A percentile compares a stretch with the other conserved stretches of the same genome.
phyloP scores from a whole-genome alignment of 768 basidiomycete genomes.

The Naganishia randhawae region DNA sequence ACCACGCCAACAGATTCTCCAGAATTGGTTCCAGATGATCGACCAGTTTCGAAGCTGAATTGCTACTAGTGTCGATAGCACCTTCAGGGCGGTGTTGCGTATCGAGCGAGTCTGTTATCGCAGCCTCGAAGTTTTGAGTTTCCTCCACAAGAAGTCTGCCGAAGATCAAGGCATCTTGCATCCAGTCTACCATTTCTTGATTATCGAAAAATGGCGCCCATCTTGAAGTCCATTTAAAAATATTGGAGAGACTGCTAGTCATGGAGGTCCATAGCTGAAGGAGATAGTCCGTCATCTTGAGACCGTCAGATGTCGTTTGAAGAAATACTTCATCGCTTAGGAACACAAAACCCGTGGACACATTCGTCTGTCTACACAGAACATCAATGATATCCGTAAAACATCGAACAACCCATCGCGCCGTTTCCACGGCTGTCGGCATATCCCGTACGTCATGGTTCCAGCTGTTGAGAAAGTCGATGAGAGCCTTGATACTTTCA shows the following conservation, averaged over 20 bases:
- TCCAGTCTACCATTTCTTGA: constrained; percentile 88
- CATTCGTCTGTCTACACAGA: constrained; percentile 57
- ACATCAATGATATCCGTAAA: constrained; percentile 88
- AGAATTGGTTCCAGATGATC: constrained; percentile 72
- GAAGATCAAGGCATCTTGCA: constrained; percentile 95
- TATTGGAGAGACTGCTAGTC: constrained; percentile 71
- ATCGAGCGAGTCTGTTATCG: constrained; percentile 54
- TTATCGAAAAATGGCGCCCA: constrained; percentile 81
- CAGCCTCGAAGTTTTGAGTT: constrained; percentile 72
- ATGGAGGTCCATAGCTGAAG: constrained; percentile 76
- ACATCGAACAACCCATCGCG: constrained; percentile 84
- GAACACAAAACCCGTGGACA: constrained; percentile 24
- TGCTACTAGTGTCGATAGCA: neutral
- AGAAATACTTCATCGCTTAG: constrained; percentile 41
- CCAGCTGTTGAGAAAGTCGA: constrained; percentile 66
- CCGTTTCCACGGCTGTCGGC: constrained; percentile 65
- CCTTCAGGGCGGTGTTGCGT: constrained; percentile 32
- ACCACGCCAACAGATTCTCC: constrained; percentile 75
- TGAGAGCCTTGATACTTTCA: constrained; percentile 66
- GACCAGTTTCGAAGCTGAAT: constrained; percentile 69
- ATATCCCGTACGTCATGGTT: constrained; percentile 60
- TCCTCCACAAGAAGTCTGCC: constrained; percentile 79
- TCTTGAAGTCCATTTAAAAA: constrained; percentile 75
- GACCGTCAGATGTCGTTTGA: constrained; percentile 34
- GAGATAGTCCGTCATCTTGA: constrained; percentile 57